A percentile compares a stretch with the other conserved stretches of the same genome.
Conservation (phyloP, 305 asterid genomes). For the Coffea humblotiana region DNA sequence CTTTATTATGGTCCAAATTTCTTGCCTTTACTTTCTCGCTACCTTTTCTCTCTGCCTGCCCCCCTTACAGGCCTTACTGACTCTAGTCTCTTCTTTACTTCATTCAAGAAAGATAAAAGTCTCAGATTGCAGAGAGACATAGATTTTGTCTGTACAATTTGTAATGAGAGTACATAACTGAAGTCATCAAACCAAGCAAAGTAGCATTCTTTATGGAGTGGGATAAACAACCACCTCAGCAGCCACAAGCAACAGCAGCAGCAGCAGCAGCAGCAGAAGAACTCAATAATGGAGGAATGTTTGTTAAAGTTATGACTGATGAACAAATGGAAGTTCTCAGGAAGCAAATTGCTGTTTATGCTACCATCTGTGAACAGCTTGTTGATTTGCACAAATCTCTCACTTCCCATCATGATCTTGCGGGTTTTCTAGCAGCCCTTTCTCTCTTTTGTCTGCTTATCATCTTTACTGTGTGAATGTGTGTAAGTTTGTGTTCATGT, state of each 20-base stretch:
- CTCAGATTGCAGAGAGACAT: slow-evolving; percentile 11
- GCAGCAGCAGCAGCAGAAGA: slow-evolving; percentile 55
- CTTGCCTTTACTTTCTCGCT: slow-evolving; percentile 67
- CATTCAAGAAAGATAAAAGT: slow-evolving; percentile 7
- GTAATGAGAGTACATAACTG: slow-evolving; percentile 13
- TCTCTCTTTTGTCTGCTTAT: not conserved
- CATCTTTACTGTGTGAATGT: slow-evolving; percentile 6
- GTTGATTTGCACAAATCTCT: slow-evolving; percentile 89
- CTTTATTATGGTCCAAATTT: slow-evolving; percentile 25
- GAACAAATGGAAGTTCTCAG: slow-evolving; percentile 92
- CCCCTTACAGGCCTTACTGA: slow-evolving; percentile 16
- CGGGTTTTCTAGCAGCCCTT: slow-evolving; percentile 44
- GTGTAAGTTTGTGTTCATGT: not conserved
- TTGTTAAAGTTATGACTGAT: slow-evolving; percentile 94
- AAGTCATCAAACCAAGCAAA: slow-evolving; percentile 16
- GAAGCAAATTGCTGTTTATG: slow-evolving; percentile 90
- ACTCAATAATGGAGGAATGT: slow-evolving; percentile 51
- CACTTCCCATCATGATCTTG: slow-evolving; percentile 83
- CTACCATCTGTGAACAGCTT: slow-evolving; percentile 88
- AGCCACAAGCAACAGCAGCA: slow-evolving; percentile 24
- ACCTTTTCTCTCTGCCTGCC: slow-evolving; percentile 32
- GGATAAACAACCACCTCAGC: slow-evolving; percentile 52
- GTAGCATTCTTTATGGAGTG: slow-evolving; percentile 54
- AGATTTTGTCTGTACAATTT: slow-evolving; percentile 9
- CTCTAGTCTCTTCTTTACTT: slow-evolving; percentile 14